phyloP scores from a whole-genome alignment of 805 yeast species.

The Myxozyma nipponensis region DNA sequence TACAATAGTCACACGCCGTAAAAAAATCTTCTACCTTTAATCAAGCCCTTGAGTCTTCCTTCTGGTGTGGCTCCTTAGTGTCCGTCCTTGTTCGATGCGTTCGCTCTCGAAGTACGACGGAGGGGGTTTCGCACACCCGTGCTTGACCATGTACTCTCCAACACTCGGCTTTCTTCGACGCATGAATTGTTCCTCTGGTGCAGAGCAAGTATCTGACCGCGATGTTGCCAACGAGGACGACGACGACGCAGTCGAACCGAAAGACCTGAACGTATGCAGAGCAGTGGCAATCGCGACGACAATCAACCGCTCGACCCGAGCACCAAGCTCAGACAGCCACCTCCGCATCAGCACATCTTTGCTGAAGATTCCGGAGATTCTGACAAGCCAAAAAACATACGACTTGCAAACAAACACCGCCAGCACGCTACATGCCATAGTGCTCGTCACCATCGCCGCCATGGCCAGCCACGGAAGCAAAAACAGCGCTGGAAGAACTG shows the following conservation, averaged over 20 bases:
- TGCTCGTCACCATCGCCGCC: constrained; percentile 1
- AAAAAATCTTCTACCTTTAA: no score
- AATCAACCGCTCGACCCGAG: not conserved
- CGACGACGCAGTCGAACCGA: no score
- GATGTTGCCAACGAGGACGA: no score
- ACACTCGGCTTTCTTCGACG: no score
- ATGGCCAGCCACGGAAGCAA: not conserved
- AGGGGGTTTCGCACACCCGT: no score
- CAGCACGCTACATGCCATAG: not conserved
- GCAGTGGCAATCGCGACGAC: not conserved
- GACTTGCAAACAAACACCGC: not conserved
- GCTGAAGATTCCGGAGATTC: not conserved
- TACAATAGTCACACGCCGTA: no score
- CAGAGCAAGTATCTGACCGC: no score
- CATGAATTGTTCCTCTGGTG: no score
- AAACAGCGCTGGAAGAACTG: not conserved
- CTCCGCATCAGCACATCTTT: not conserved
- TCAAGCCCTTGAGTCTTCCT: not conserved
- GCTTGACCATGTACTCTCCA: no score
- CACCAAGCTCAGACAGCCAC: not conserved
- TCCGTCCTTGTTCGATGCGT: not conserved
- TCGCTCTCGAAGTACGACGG: not conserved
- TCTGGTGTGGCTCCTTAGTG: not conserved
- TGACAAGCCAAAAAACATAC: not conserved
- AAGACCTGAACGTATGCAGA: no score